Evolutionary conservation across 2,329 filamentous ascomycete genomes (phyloP).

Genomic region (Colletotrichum tofieldiae): DNA sequence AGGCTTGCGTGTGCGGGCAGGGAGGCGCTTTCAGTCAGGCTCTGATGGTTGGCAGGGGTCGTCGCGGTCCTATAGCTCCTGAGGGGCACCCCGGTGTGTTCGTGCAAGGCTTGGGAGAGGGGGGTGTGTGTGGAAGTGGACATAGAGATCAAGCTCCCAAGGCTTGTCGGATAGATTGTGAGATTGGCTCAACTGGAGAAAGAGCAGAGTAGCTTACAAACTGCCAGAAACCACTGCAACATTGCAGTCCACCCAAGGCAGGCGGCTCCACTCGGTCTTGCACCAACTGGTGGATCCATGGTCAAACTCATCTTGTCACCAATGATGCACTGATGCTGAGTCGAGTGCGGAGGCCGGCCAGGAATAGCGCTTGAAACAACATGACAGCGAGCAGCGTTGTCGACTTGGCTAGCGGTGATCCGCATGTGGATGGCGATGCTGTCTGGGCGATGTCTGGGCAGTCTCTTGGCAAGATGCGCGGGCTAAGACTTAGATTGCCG

Average conservation of each 20-base stretch:
- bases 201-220: slow-evolving; percentile 21
- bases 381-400: slow-evolving; percentile 42
- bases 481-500: slow-evolving; percentile 44
- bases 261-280: slow-evolving; percentile 5
- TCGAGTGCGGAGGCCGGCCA: slow-evolving; percentile 38
- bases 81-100: slow-evolving; percentile 41
- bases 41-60: slow-evolving; percentile 35
- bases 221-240: slow-evolving; percentile 34
- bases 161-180: slow-evolving; percentile 35
- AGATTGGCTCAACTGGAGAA: slow-evolving; percentile 28
- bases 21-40: slow-evolving; percentile 22
- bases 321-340: slow-evolving; percentile 36
- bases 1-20: slow-evolving; percentile 38
- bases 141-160: slow-evolving; percentile 23
- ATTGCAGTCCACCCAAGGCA: slow-evolving; percentile 21
- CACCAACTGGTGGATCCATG: slow-evolving; percentile 35
- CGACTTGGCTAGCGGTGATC: slow-evolving; percentile 40
- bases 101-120: slow-evolving; percentile 20
- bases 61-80: slow-evolving; percentile 21
- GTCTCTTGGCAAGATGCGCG: slow-evolving; percentile 44
- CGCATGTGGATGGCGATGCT: slow-evolving; percentile 40
- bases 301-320: slow-evolving; percentile 41
- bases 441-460: slow-evolving; percentile 43
- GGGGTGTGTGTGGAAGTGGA: slow-evolving; percentile 25
- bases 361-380: slow-evolving; percentile 45